Percentiles rank a stretch among this genome's conserved stretches.
Conservation (phyloP, 2,329 filamentous ascomycete species). For the Talaromyces sp. region DNA sequence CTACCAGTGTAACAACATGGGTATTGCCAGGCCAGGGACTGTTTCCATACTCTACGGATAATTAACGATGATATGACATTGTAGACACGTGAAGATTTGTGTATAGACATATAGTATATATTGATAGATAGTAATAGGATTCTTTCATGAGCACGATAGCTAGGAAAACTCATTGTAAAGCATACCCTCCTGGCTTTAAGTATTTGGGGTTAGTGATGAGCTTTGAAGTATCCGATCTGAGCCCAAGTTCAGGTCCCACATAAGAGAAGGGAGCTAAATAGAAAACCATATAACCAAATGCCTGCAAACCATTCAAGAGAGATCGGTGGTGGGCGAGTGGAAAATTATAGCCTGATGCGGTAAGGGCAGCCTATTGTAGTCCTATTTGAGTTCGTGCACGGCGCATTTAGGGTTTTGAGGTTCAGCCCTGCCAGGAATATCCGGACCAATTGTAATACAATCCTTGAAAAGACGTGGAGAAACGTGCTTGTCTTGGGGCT, state of each 20-base stretch:
- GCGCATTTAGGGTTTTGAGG: not conserved
- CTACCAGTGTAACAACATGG: conserved; percentile 10
- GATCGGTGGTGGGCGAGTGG: not conserved
- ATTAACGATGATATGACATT: not conserved
- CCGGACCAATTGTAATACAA: not conserved
- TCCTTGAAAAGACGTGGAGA: not conserved
- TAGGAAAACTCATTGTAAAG: not conserved
- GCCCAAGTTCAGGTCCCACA: not conserved
- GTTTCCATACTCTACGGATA: not conserved
- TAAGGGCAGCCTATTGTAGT: not conserved
- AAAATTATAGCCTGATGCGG: not conserved
- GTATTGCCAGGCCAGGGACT: conserved; percentile 3
- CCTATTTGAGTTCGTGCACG: not conserved
- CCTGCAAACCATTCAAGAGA: not conserved
- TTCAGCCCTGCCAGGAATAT: not conserved
- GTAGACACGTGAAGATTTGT: not conserved
- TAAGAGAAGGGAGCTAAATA: not conserved
- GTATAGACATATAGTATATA: not conserved
- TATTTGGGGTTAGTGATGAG: not conserved
- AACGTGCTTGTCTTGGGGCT: not conserved
- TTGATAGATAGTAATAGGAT: not conserved
- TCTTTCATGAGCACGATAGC: not conserved
- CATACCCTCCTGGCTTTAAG: not conserved
- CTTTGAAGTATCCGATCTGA: not conserved
- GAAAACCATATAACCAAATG: not conserved